Evolutionary conservation across 345 rosid genomes (phyloP), one percentile per base, ranked within the genome.

Genomic region (Crucihimalaya himalaica): DNA sequence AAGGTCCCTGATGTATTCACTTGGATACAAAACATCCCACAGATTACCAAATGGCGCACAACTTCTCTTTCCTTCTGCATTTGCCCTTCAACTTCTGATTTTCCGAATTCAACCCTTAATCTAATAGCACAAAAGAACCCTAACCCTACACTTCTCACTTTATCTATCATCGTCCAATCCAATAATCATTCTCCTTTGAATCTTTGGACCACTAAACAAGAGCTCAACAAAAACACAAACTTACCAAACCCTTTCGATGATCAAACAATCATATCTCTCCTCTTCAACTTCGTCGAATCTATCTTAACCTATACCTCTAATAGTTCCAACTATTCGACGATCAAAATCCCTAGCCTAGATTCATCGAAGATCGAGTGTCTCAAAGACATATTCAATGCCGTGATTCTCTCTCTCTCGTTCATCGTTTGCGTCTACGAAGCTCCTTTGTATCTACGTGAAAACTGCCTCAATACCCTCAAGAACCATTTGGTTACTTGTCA

Each of bases 341-440:
- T 83, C 69, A 83, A 66, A 69, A 59, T 80, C 63, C 91, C 89
- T 4, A 82, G 72, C 27, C 78, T 84, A 1, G 63, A 66, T 21
- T 69, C 63, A 15, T 70, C 66, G 3, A 71, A 50, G 27, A 60
- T 73, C 25, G 20, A 83, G 6, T 54, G 81, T 59, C 67, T 84
- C 31, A 72, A 71, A 70, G 92, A 80, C 67, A 66, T 88, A 27
- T 86, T 93, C 77, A 86, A 91, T 63, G 69, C 84, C 0, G 82
- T 82, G 8, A 84, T 90, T 29, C 79, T 86, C 73, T 82, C 94
- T 23, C 86, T 93, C 10, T 47, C 82, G 0, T 66, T 90, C 37
- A 77, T 93, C 4, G 71, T 90, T 2, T 89, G 90, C 75, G 80
- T 87, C 83, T 91, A 90, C 11, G 96, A 93, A 83, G 92, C 91